Conservation (phyloP, 768 basidiomycete species). For the Amanita pseudoporphyria region DNA sequence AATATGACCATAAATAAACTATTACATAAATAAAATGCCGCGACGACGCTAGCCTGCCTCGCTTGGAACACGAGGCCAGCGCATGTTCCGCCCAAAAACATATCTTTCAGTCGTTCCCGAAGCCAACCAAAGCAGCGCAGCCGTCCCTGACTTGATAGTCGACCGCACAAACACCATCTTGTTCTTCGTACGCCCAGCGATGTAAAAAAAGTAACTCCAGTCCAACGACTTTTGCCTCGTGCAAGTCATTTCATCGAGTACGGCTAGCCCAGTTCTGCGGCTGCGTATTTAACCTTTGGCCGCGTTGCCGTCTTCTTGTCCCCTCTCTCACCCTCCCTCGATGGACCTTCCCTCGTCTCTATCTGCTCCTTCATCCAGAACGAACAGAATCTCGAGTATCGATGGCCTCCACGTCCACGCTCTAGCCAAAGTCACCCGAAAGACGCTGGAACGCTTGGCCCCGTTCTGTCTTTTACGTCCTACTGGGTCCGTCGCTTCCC, state of each 20-base stretch:
- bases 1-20: too few species aligned
- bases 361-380: background rate
- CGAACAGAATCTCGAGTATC: conserved; percentile 3
- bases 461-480: conserved; percentile 24
- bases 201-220: background rate
- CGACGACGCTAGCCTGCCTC: too few species aligned
- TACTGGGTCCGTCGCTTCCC: too few species aligned
- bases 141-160: too few species aligned
- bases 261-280: conserved; percentile 29
- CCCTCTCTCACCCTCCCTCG: background rate
- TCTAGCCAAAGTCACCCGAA: conserved; percentile 23
- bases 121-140: too few species aligned
- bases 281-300: conserved; percentile 7
- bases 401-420: conserved; percentile 16
- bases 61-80: too few species aligned
- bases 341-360: background rate
- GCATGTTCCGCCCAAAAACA: too few species aligned
- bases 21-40: too few species aligned
- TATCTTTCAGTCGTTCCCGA: too few species aligned
- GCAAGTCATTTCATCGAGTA: background rate
- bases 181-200: too few species aligned
- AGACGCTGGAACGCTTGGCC: conserved; percentile 28
- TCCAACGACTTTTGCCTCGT: background rate
- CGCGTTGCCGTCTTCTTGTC: background rate
- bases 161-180: too few species aligned